Conservation (phyloP, 2,329 filamentous ascomycete genomes). For the Zymoseptoria crescenta region DNA sequence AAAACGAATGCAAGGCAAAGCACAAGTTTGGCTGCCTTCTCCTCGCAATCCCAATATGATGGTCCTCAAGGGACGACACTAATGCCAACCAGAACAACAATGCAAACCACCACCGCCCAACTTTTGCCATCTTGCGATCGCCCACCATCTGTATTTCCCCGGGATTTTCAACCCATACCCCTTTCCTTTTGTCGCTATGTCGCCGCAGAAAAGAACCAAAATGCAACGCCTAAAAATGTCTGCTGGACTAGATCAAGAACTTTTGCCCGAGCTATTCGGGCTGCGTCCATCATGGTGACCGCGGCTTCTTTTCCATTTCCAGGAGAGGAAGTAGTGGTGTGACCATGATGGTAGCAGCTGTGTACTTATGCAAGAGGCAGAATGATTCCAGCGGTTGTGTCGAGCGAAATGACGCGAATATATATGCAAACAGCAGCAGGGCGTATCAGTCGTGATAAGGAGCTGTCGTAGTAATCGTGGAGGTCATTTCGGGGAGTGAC, state of each 20-base stretch:
- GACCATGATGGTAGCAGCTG: neutral
- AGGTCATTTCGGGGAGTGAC: slow-evolving; percentile 8
- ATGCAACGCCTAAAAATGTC: slow-evolving; percentile 8
- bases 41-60: neutral
- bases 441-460: slow-evolving; percentile 21
- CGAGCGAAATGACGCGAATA: slow-evolving; percentile 16
- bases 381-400: slow-evolving; percentile 25
- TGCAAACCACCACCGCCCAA: neutral
- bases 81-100: neutral
- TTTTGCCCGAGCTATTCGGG: slow-evolving; percentile 14
- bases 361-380: slow-evolving; percentile 22
- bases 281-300: neutral
- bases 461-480: neutral
- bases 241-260: slow-evolving; percentile 8
- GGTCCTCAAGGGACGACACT: neutral
- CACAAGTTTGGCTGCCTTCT: neutral
- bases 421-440: slow-evolving; percentile 2
- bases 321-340: neutral
- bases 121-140: neutral
- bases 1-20: too few relatives aligned
- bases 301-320: neutral
- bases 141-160: neutral
- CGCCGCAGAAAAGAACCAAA: slow-evolving; percentile 3
- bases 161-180: neutral
- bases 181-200: neutral